Percentiles rank a stretch among this genome's conserved stretches.
phyloP scores from a whole-genome alignment of 768 basidiomycete species.

The Holtermanniella nyarrowii region DNA sequence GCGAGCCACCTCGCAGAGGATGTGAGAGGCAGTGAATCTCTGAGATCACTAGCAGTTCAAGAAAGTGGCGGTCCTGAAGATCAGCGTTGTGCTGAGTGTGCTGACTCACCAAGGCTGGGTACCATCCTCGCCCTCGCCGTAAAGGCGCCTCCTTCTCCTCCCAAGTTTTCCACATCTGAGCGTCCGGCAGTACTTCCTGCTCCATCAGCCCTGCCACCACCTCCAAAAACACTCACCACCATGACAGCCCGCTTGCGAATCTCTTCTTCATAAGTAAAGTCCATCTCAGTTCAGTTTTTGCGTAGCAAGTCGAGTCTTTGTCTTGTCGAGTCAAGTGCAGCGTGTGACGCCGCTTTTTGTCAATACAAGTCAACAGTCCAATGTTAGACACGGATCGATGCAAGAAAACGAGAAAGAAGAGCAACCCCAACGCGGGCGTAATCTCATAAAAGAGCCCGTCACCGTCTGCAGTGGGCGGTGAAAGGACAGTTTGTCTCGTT shows the following conservation, averaged over 20 bases:
- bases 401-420: neutral
- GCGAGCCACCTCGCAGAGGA: slow-evolving; percentile 12
- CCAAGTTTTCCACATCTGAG: slow-evolving; percentile 38
- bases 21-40: slow-evolving; percentile 36
- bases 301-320: neutral
- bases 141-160: slow-evolving; percentile 36
- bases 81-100: neutral
- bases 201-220: neutral
- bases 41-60: slow-evolving; percentile 37
- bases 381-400: neutral
- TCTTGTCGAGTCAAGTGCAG: neutral
- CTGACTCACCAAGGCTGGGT: slow-evolving; percentile 30
- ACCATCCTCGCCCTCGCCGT: slow-evolving; percentile 37
- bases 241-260: slow-evolving; percentile 35
- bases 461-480: no score
- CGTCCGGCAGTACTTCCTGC: slow-evolving; percentile 38
- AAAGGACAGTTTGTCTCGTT: no score
- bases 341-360: neutral
- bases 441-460: no score
- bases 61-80: slow-evolving; percentile 35
- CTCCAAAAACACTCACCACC: slow-evolving; percentile 27
- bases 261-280: slow-evolving; percentile 26
- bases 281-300: neutral
- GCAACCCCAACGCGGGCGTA: no score
- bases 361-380: no score